Base-by-base conservation (phyloP, 2,329 filamentous ascomycete genomes). In the Mycogone perniciosa region DNA sequence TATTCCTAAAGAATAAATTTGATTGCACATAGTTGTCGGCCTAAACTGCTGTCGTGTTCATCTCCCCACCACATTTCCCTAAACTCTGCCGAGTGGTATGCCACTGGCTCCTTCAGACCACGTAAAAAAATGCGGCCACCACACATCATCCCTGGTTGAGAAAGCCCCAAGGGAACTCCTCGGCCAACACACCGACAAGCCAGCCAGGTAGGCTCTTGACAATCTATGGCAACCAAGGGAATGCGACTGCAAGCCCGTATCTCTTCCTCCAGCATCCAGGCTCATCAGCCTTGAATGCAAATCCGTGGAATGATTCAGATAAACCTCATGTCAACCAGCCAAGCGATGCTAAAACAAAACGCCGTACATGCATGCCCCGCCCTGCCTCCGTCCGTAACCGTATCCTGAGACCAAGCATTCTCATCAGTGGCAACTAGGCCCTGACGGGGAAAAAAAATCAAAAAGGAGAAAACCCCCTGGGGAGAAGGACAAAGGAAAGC, bases 351-450 rank as follows among this genome's bases (percentile, higher is more conserved):
- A 46, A 59, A 11, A 56, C 46, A 45, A 60, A 62, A 66, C 63
- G 57, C 63, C 63, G 43, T 61, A 61, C 64, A 62, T 63, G 58
- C 59, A 60, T 58, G 54, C 49, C 59, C 58, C 34, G 37, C 44
- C 47, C 43, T 57, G 43, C 53, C 50, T 53, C 52, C 51, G 58
- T 54, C 48, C 54, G 30, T n/a, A 41, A 39, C 46, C 49, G 38
- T 55, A 51, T 53, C 51, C 51, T 46, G 39, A 41, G 46, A 43
- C 44, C 35, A 50, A 48, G 41, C 29, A 48, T 54, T 44, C 41
- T 52, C 45, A 39, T 48, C 50, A 39, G 30, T 27, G 29, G 48
- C 31, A 29, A n/a, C 20, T 29, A 13, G 9, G 10, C 40, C 26
- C n/a, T n/a, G 26, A n/a, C 29, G 27, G 26, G 13, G 41, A 53